These are phyloP conservation scores for Epichloe glyceriae DNA, from an alignment of 2,329 filamentous ascomycete genomes.

Conservation along the genomic window DNA sequence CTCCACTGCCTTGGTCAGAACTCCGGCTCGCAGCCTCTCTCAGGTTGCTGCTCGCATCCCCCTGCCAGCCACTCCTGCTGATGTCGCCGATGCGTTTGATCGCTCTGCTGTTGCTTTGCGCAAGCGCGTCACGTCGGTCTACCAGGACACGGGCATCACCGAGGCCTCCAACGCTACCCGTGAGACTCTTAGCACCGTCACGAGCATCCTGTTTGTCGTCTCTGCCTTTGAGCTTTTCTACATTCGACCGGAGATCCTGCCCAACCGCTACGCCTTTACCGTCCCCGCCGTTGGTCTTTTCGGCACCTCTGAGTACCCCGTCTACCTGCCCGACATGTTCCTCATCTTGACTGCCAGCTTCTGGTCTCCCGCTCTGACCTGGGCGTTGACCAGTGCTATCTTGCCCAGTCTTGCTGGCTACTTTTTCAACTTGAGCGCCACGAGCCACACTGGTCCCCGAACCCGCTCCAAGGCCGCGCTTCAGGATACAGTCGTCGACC, in stretches of 20 bases:
- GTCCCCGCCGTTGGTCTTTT: constrained; percentile 49
- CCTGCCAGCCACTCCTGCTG: constrained; percentile 69
- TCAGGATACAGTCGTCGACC: constrained; percentile 57
- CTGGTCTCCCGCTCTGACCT: constrained; percentile 71
- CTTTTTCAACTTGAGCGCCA: constrained; percentile 74
- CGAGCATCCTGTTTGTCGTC: constrained; percentile 56
- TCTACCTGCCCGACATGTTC: constrained; percentile 72
- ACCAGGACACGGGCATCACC: constrained; percentile 52
- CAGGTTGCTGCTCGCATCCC: constrained; percentile 47
- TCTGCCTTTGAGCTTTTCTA: constrained; percentile 56
- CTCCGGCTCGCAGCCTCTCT: constrained; percentile 38
- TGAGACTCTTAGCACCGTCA: constrained; percentile 58
- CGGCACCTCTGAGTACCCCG: constrained; percentile 41
- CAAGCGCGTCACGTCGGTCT: constrained; percentile 49
- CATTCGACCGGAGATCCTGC: constrained; percentile 57
- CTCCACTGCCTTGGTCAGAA: constrained; percentile 34
- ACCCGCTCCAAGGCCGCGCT: constrained; percentile 27
- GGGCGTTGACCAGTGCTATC: constrained; percentile 58
- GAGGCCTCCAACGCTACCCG: constrained; percentile 54
- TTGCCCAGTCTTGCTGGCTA: constrained; percentile 64
- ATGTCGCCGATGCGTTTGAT: constrained; percentile 66
- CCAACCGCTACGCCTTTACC: constrained; percentile 59
- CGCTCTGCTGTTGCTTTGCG: constrained; percentile 54
- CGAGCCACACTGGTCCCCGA: constrained; percentile 27
- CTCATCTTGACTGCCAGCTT: constrained; percentile 62